Evolutionary conservation across 2,329 filamentous ascomycete genomes (phyloP), one percentile per base, ranked within the genome.

Genomic region (Cercospora zeina): DNA sequence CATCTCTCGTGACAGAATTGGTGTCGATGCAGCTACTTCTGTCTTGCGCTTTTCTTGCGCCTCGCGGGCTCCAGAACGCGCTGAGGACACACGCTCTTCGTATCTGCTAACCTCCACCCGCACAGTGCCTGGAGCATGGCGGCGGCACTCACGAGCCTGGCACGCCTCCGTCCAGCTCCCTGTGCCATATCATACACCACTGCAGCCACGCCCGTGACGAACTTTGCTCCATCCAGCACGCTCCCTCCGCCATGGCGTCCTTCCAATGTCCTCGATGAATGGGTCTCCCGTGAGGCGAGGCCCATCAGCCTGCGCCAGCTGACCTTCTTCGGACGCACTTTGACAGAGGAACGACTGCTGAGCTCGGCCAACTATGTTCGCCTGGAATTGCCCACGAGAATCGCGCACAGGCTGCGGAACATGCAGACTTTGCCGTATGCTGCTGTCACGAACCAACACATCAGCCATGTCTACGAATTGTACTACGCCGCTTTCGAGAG

Each of bases 281-380:
- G 93, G 92, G 93, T 97, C 57, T 88, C 90, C 66, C 90, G 89
- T 72, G 91, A 96, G 75, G 93, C 93, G 54, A 86, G 92, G 57
- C 95, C 95, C n/a, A 97, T 99, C 74, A 96, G 91, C 78, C 80
- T 99, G 71, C 89, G 95, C 62, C 95, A 97, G 78, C 85, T 99
- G 71, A 97, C 96, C 79, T 96, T 97, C 72, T 99, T 97, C 77
- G 95, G 95, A 31, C 89, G 95, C 53, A 96, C 93, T 21, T 80
- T 99, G 74, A 97, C 93, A 53, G 93, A 97, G 78, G 83, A 87
- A 56, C 88, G 96, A 62, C 83, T 99, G 65, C 85, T 99, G 69
- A 93, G 90, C 78, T 97, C 93, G 47, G 95, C 95, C 65, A 99
- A 99, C 78, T 99, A 99, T 81, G 93, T 97, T 57, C 89, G 95